Base-by-base conservation (phyloP, 139 green algal genomes). In the Pseudopediastrum boryanum region DNA sequence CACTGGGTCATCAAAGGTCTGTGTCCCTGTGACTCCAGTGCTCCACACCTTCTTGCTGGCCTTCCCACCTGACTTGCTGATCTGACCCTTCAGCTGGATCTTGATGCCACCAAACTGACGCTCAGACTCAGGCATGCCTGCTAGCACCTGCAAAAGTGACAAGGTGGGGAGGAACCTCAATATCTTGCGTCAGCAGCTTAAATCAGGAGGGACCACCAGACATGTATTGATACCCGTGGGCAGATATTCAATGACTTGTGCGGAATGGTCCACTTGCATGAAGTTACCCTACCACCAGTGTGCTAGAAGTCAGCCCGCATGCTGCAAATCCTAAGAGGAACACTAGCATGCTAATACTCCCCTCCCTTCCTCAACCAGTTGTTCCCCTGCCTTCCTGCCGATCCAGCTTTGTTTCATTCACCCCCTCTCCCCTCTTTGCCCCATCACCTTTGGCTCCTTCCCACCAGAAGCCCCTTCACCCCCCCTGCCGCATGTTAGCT, bases 61-160 rank as follows among this genome's bases (percentile, higher is more conserved):
- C 75, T 65, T 82, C 48, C 75, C 75, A 21, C 75, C 75, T 51
- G 75, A 76, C 36, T 64, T 64, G 38, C 61, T 36, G 64, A 82
- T 61, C 25, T 64, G 63, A 10, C 75, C 75, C 64, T 82, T 82
- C 16, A 82, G 27, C 61, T 76, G 64, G 27, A 82, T 19, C 50
- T 68, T 75, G 36, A 82, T 68, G 36, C 75, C 75, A 4, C 62
- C 59, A 59, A 80, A 78, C 19, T 52, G 41, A n/a, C 52, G 12
- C 29, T 64, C 31, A 2, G 4, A 21, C 21, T 52, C 6, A 1
- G 58, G 42, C 59, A 80, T 31, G 50, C 35, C 43, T 38, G 73
- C 29, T 52, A 80, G 71, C 43, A 33, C 39, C 73, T 78, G 71
- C 48, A 46, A 29, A 4, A 46, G n/a, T 23, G 6, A 31, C 23